Conservation (phyloP, 2,329 filamentous ascomycete genomes). For the Coniochaeta ligniaria region DNA sequence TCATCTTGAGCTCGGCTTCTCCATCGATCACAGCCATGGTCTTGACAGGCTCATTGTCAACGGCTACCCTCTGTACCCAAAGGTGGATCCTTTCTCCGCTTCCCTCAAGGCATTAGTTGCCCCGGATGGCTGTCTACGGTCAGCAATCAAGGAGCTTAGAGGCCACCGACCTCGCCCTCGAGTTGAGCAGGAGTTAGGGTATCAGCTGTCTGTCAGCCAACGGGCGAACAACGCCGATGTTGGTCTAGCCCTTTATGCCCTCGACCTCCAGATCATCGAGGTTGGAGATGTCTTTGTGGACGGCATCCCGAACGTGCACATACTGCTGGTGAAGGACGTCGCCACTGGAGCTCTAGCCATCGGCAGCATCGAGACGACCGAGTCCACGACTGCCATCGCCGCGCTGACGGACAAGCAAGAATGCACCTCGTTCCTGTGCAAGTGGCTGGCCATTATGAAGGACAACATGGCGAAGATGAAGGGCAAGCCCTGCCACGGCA, state of each 20-base stretch:
- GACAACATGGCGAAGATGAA: slow-evolving; percentile 30
- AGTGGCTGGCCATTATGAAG: slow-evolving; percentile 43
- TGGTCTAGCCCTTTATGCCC: slow-evolving; percentile 40
- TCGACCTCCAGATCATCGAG: slow-evolving; percentile 53
- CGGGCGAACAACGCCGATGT: slow-evolving; percentile 42
- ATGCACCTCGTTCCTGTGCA: slow-evolving; percentile 44
- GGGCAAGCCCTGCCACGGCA: slow-evolving; percentile 30
- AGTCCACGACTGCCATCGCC: slow-evolving; percentile 16
- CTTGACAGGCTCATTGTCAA: slow-evolving; percentile 48
- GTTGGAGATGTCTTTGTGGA: slow-evolving; percentile 50
- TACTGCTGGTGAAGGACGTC: slow-evolving; percentile 53
- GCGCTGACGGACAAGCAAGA: slow-evolving; percentile 12
- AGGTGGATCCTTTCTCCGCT: slow-evolving; percentile 35
- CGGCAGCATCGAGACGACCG: slow-evolving; percentile 33
- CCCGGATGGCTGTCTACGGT: slow-evolving; percentile 19
- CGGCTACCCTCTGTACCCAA: slow-evolving; percentile 52
- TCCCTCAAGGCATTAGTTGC: slow-evolving; percentile 38
- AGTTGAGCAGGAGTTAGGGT: slow-evolving; percentile 32
- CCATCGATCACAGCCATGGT: slow-evolving; percentile 35
- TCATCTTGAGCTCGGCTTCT: slow-evolving; percentile 47
- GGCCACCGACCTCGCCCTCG: neutral
- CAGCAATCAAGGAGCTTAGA: slow-evolving; percentile 16
- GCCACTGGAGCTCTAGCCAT: slow-evolving; percentile 48
- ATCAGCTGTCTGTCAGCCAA: slow-evolving; percentile 34
- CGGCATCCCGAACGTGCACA: slow-evolving; percentile 45